Evolutionary conservation across 768 basidiomycete species (phyloP).

Genomic region (Panellus pusillus): DNA sequence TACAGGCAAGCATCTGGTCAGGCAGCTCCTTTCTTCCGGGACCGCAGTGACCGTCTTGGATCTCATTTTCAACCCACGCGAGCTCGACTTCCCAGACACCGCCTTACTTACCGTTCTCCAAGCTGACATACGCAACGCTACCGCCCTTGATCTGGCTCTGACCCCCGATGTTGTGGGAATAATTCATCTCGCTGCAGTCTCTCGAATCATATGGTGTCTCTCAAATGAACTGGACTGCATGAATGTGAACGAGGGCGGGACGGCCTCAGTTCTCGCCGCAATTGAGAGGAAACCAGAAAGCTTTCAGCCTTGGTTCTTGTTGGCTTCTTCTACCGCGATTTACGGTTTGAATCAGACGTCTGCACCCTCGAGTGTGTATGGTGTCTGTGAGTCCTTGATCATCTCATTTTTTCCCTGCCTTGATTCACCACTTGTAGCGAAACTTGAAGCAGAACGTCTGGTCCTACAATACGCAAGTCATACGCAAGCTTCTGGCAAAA

Average conservation of each 20-base stretch:
- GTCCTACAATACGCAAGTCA: background rate
- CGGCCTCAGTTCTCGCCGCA: background rate
- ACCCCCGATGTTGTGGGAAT: constrained; percentile 2
- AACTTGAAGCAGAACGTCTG: background rate
- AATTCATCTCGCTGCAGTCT: constrained; percentile 1
- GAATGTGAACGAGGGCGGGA: constrained; percentile 1
- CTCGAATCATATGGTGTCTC: background rate
- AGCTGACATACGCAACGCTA: constrained; percentile 2
- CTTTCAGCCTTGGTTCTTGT: background rate
- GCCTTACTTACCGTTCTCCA: background rate
- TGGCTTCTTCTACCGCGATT: background rate
- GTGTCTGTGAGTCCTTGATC: background rate
- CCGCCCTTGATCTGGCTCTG: background rate
- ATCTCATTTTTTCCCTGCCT: too few relatives aligned
- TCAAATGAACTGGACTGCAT: constrained; percentile 1
- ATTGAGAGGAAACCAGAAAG: background rate
- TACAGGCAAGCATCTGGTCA: constrained; percentile 1
- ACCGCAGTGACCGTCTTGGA: background rate
- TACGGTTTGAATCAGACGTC: background rate
- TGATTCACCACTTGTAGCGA: background rate
- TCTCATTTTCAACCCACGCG: background rate
- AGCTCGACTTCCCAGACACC: background rate
- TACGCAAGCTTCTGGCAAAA: background rate
- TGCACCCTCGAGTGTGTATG: background rate
- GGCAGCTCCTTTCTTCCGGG: background rate